These are phyloP conservation scores for Apiospora arundinis DNA, from an alignment of 2,329 filamentous ascomycete species.

Conservation along the genomic window DNA sequence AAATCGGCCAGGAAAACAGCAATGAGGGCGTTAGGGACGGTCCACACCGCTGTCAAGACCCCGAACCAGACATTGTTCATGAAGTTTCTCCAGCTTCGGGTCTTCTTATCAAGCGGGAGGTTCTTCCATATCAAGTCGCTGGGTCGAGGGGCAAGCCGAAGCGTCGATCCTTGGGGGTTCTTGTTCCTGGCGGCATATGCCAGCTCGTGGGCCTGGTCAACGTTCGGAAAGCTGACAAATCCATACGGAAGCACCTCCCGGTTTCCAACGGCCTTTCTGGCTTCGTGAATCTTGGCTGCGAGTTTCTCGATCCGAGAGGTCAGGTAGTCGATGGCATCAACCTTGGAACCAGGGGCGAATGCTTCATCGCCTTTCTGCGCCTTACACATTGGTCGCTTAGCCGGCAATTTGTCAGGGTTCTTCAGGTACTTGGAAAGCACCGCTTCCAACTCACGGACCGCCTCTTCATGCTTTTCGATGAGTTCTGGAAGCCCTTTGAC, in stretches of 20 bases:
- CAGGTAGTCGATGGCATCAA: slow-evolving; percentile 94
- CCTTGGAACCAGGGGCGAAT: slow-evolving; percentile 71
- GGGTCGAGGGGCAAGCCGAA: slow-evolving; percentile 82
- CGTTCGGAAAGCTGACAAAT: slow-evolving; percentile 91
- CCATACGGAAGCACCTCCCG: slow-evolving; percentile 90
- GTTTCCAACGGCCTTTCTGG: slow-evolving; percentile 81
- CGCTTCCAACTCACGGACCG: slow-evolving; percentile 82
- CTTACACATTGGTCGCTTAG: slow-evolving; percentile 77
- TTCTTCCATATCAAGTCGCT: slow-evolving; percentile 98
- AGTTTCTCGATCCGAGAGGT: slow-evolving; percentile 83
- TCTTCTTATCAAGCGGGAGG: slow-evolving; percentile 71
- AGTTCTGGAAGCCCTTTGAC: slow-evolving; percentile 87
- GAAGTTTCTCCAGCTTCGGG: slow-evolving; percentile 72
- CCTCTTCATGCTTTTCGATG: slow-evolving; percentile 81
- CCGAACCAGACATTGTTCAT: slow-evolving; percentile 87
- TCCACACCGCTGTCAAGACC: slow-evolving; percentile 82
- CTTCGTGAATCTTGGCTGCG: slow-evolving; percentile 83
- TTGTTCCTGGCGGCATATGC: slow-evolving; percentile 83
- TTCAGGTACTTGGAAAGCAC: slow-evolving; percentile 90
- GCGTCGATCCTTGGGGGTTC: slow-evolving; percentile 77
- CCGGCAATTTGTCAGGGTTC: slow-evolving; percentile 80
- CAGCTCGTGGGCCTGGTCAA: slow-evolving; percentile 85
- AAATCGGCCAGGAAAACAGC: slow-evolving; percentile 92
- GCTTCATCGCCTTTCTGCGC: slow-evolving; percentile 81
- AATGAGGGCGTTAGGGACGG: slow-evolving; percentile 91